These are phyloP conservation scores for Clitoria ternatea DNA, from an alignment of 306 rosid genomes.

Conservation along the genomic window DNA sequence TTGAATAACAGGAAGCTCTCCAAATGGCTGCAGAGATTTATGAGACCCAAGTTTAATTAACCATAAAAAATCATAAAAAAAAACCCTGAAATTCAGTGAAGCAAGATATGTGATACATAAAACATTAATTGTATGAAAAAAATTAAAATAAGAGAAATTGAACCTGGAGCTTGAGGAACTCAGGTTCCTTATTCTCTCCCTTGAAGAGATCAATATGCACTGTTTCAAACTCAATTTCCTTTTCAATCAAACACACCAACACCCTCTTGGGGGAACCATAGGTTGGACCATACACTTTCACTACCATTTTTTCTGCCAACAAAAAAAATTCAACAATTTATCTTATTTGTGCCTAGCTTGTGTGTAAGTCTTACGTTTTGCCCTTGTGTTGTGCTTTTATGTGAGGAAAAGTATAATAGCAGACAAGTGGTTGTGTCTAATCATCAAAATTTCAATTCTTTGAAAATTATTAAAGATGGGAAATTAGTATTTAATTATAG, in stretches of 20 bases:
- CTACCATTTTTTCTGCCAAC: conserved; percentile 15
- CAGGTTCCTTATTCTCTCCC: conserved; percentile 41
- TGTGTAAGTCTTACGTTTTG: too few relatives aligned
- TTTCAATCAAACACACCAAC: conserved; percentile 44
- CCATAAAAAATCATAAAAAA: neutral
- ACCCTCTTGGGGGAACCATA: conserved; percentile 44
- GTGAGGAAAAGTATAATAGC: neutral
- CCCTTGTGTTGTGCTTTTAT: neutral
- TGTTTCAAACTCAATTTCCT: conserved; percentile 45
- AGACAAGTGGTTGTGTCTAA: neutral
- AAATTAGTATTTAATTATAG: neutral
- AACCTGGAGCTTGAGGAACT: conserved; percentile 53
- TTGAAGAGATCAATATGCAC: conserved; percentile 38
- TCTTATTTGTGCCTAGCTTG: neutral
- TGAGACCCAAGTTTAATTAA: neutral
- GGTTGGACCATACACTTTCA: conserved; percentile 52
- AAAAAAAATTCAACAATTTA: too few relatives aligned
- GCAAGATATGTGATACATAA: neutral
- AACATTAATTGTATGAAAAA: neutral
- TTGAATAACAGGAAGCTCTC: conserved; percentile 46
- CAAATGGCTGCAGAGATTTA: conserved; percentile 44
- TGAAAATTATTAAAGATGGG: neutral
- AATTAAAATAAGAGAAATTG: neutral
- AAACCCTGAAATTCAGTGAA: neutral
- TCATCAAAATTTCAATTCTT: neutral